Evolutionary conservation across 2,329 filamentous ascomycete species (phyloP).

Genomic region (Capronia epimyces): DNA sequence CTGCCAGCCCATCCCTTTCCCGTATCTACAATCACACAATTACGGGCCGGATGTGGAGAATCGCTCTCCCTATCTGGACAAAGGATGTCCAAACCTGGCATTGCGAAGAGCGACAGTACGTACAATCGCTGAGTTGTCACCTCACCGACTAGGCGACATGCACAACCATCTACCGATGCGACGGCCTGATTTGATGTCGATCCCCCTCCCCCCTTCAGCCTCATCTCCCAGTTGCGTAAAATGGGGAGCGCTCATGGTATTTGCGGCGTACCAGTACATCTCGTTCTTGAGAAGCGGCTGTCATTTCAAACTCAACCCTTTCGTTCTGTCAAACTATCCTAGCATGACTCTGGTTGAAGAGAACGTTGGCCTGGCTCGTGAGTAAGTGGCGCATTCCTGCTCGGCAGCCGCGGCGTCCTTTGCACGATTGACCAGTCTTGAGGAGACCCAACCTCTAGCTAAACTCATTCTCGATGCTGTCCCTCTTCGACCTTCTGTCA

Average conservation of each 20-base stretch:
- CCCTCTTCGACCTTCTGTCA: not conserved
- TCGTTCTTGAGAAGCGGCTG: not conserved
- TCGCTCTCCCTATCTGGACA: not conserved
- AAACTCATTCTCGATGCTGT: not conserved
- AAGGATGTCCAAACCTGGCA: not conserved
- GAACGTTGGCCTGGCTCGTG: not conserved
- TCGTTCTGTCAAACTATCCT: not conserved
- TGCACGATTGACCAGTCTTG: not conserved
- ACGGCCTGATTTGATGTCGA: not conserved
- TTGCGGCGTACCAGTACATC: not conserved
- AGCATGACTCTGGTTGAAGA: not conserved
- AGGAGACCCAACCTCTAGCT: not conserved
- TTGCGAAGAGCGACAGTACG: not conserved
- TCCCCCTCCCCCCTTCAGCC: not conserved
- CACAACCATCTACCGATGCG: not conserved
- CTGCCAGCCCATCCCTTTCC: not conserved
- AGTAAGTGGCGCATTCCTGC: not conserved
- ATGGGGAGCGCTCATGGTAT: not conserved
- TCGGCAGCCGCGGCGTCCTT: not conserved
- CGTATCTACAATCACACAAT: not conserved
- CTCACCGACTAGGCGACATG: not conserved
- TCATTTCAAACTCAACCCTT: not conserved
- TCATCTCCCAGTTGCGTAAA: not conserved
- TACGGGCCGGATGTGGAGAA: not conserved
- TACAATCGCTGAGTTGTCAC: not conserved